These are phyloP conservation scores for Salix purpurea DNA, from an alignment of 345 rosid genomes.

Conservation along the genomic window DNA sequence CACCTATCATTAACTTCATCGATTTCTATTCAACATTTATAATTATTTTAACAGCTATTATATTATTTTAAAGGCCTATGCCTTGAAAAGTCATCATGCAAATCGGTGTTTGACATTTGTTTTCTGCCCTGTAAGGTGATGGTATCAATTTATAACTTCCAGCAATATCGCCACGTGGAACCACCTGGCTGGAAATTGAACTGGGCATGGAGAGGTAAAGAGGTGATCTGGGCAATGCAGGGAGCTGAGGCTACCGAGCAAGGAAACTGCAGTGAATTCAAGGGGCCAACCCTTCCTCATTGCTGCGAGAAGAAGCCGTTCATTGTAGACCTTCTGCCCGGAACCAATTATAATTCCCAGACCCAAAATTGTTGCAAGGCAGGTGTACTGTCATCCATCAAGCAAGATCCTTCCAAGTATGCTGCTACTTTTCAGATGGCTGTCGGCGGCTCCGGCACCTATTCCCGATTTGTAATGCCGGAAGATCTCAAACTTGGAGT, in stretches of 20 bases:
- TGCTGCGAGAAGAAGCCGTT: conserved; percentile 59
- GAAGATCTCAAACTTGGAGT: conserved; percentile 55
- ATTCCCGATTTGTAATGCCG: conserved; percentile 39
- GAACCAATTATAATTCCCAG: conserved; percentile 49
- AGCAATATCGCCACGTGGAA: conserved; percentile 67
- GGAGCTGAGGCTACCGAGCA: conserved; percentile 88
- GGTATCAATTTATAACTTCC: conserved; percentile 58
- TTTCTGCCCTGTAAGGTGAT: conserved; percentile 33
- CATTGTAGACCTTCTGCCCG: conserved; percentile 72
- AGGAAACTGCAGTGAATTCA: conserved; percentile 68
- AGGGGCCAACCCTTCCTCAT: conserved; percentile 47
- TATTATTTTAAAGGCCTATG: background rate
- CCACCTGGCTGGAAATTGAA: conserved; percentile 76
- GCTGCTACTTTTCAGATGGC: conserved; percentile 49
- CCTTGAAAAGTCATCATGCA: background rate
- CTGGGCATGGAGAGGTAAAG: conserved; percentile 57
- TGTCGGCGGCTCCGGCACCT: conserved; percentile 4
- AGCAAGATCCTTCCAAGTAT: conserved; percentile 46
- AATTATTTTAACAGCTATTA: background rate
- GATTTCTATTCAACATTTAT: too few relatives aligned
- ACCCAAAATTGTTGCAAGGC: conserved; percentile 70
- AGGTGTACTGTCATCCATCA: conserved; percentile 59
- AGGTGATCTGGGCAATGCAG: conserved; percentile 66
- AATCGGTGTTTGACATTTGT: background rate
- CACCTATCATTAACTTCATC: too few relatives aligned